Evolutionary conservation across 2,329 filamentous ascomycete species (phyloP), one percentile per base, ranked within the genome.

Genomic region (Aspergillus thermomutatus): DNA sequence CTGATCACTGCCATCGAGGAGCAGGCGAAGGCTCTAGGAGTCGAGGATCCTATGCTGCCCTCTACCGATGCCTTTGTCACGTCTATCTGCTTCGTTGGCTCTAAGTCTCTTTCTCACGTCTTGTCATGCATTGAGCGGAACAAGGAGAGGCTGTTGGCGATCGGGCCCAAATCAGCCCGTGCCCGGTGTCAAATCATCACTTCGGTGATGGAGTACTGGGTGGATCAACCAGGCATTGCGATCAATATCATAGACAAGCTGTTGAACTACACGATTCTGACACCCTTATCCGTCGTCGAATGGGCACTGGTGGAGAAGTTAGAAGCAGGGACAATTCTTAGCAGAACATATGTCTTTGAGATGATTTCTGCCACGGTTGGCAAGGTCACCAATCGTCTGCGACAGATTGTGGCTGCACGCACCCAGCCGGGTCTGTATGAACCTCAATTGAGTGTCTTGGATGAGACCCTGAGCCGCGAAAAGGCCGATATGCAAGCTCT

Each of bases 31-130:
- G 85, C 87, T 55, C 82, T 83, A 48, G 86, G 87, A 4, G 79
- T 92, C 31, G 66, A 76, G 0, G 92, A 97, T 60, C 88, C 92
- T 3, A 80, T 94, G 43, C 84, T 96, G 17, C 82, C 88, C n/a
- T 94, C 91, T 61, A 96, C 92, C 4, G 94, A 97, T 71, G 92
- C 92, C 43, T 96, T 96, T 69, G 87, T 96, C 69, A 99, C 93
- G 0, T 87, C 91, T 21, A 92, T 99, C 64, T 94, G 93, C 78
- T 94, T 87, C 76, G 87, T 97, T 50, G 94, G 94, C 47, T 92
- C 91, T 62, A 99, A 99, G 76, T 97, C 93, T 0, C 84, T 99
- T 31, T 97, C 92, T 11, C 94, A 99, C 73, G 91, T 97, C 3
- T 84, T 99, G 17, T 95, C 92, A 8, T 96, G 90, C 72, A 96